Percentiles rank a stretch among this genome's conserved stretches.
Conservation (phyloP, 371 early-diverging fungal species). For the Chytridiales sp. region DNA sequence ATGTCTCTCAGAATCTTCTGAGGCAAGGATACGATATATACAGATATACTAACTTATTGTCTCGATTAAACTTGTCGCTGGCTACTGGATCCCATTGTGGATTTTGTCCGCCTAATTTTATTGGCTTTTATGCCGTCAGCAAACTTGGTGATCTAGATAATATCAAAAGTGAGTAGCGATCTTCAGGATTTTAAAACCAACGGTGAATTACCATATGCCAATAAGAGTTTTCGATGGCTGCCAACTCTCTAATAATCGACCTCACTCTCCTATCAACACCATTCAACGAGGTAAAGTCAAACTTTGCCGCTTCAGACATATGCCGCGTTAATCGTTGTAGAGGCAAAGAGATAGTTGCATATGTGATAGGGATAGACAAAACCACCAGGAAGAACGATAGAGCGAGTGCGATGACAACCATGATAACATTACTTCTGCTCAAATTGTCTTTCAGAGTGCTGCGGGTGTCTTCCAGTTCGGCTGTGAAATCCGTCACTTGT, state of each 20-base stretch:
- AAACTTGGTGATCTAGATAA: too few relatives aligned
- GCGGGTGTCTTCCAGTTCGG: not conserved
- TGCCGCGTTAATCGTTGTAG: not conserved
- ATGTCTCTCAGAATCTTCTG: too few relatives aligned
- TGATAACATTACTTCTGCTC: not conserved
- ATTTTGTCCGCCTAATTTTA: too few relatives aligned
- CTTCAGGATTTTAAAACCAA: too few relatives aligned
- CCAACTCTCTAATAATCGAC: slow-evolving; percentile 5
- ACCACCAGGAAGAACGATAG: not conserved
- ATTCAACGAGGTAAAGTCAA: slow-evolving; percentile 5
- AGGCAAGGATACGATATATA: too few relatives aligned
- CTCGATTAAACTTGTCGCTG: too few relatives aligned
- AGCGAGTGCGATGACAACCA: slow-evolving; percentile 1
- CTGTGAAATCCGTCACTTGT: slow-evolving; percentile 5
- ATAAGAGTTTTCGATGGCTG: slow-evolving; percentile 11
- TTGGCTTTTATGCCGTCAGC: too few relatives aligned
- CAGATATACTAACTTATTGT: too few relatives aligned
- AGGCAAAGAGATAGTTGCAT: not conserved
- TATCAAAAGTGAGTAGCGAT: too few relatives aligned
- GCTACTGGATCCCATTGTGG: too few relatives aligned
- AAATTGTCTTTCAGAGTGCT: not conserved
- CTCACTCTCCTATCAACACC: not conserved
- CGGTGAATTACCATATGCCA: slow-evolving; percentile 11
- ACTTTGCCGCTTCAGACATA: slow-evolving; percentile 9
- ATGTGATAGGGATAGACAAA: slow-evolving; percentile 1